Evolutionary conservation across 352 stramenopile species (phyloP), one percentile per base, ranked within the genome.

Genomic region (Phytophthora hibernalis): DNA sequence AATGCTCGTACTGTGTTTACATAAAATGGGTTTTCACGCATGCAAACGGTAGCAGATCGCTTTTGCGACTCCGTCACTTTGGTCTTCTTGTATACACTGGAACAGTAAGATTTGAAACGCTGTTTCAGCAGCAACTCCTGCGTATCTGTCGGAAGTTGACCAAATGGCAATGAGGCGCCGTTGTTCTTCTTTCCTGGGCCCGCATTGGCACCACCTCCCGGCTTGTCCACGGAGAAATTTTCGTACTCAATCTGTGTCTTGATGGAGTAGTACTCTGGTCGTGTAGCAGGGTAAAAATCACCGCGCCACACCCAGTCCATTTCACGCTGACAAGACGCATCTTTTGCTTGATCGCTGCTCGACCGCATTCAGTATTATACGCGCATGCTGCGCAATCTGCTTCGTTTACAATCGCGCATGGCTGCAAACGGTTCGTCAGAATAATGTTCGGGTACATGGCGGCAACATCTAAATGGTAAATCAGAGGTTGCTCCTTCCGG

Each of bases 371-470:
- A 0, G 87, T 96, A 61, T 98, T 98, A 70, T 89, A 97, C 8
- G 98, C 87, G 65, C 98, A 99, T 5, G 95, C 86, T 4, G 97
- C 97, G 77, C 98, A 99, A 50, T 92, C 94, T 15, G 92, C 90
- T 67, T 98, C 92, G 61, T 98, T 91, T 15, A 99, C 96, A 62
- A 99, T 99, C 11, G 97, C 94, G 53, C 91, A 98, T 16, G 98
- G 97, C 80, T 99, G 97, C 38, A 99, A 78, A 2, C 98, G 95
- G 70, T 99, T 99, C 7, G 97, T 99, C 10, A 99, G 72, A 76
- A 99, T 99, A 65, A 99, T 99, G 69, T 99, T 99, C 8, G 98
- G 98, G 74, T 99, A 99, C 98, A 99, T 99, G 24, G 98, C 98
- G 22, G 93, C 97, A 3, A 99, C 98, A 77, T 99, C 98, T 67